Percentiles rank a stretch among this genome's conserved stretches.
phyloP scores from a whole-genome alignment of 371 early-diverging fungal species.

The Batkoa obscura region DNA sequence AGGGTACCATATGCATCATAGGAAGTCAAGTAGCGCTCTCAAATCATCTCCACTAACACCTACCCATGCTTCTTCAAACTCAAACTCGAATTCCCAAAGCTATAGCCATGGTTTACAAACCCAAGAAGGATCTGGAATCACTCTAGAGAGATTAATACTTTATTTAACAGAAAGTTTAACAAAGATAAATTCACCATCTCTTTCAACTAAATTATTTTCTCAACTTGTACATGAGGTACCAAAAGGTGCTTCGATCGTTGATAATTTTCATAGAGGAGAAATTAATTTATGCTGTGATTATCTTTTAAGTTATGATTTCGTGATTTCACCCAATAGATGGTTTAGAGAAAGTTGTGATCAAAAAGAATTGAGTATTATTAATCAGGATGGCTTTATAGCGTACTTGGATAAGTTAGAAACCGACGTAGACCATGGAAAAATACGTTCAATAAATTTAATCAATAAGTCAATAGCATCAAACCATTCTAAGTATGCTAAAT shows the following conservation, averaged over 20 bases:
- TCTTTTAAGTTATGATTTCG: not conserved
- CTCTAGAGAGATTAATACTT: not conserved
- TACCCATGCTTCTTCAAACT: not conserved
- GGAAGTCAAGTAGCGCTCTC: not conserved
- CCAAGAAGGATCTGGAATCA: not conserved
- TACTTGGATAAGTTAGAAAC: not conserved
- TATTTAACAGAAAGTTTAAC: conserved; percentile 2
- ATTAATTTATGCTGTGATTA: not conserved
- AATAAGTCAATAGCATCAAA: no score
- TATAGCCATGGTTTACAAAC: no score
- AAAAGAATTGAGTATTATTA: not conserved
- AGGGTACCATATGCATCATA: no score
- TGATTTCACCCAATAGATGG: not conserved
- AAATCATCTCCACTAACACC: not conserved
- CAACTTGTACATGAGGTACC: not conserved
- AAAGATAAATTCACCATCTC: not conserved
- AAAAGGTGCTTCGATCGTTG: not conserved
- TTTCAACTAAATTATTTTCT: not conserved
- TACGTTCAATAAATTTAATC: no score
- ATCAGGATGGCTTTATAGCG: not conserved
- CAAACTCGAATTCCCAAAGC: no score
- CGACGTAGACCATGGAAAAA: not conserved
- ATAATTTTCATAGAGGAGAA: not conserved
- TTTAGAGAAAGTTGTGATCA: conserved; percentile 5
- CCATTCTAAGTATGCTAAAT: not conserved